Percentiles rank a stretch among this genome's conserved stretches.
Conservation (phyloP, 2,329 filamentous ascomycete species). For the Pyrenophora graminea region DNA sequence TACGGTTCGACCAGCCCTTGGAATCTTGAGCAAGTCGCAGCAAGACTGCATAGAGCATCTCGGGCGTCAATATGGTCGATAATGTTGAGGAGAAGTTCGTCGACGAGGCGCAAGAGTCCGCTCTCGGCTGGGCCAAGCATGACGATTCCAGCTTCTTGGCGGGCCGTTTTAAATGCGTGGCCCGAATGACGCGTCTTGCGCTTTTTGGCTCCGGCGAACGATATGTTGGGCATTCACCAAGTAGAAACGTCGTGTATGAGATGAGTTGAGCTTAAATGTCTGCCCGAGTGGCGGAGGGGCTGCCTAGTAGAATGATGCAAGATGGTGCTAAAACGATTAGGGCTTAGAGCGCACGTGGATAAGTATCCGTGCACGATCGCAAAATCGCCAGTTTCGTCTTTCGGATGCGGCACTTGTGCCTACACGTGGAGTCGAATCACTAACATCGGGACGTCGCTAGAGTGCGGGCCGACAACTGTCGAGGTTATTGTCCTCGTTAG, state of each 20-base stretch:
- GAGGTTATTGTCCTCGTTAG: no score
- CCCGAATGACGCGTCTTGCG: slow-evolving; percentile 36
- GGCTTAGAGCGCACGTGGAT: no score
- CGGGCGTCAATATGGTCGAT: slow-evolving; percentile 37
- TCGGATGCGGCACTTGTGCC: no score
- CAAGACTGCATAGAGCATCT: slow-evolving; percentile 33
- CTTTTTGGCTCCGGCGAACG: slow-evolving; percentile 31
- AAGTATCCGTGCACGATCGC: no score
- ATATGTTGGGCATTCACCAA: slow-evolving; percentile 29
- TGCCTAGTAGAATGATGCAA: no score
- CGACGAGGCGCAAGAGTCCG: slow-evolving; percentile 35
- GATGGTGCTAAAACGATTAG: no score
- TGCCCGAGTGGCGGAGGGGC: no score
- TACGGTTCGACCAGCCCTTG: slow-evolving; percentile 41
- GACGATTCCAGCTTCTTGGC: slow-evolving; percentile 19
- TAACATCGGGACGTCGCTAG: no score
- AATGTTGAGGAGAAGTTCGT: slow-evolving; percentile 42
- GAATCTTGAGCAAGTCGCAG: slow-evolving; percentile 36
- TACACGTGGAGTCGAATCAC: no score
- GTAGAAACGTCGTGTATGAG: background rate
- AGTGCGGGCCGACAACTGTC: no score
- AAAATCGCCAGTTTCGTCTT: no score
- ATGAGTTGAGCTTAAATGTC: background rate
- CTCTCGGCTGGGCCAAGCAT: slow-evolving; percentile 19
- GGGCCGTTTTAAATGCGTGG: slow-evolving; percentile 26